Percentiles rank a stretch among this genome's conserved stretches.
phyloP scores from a whole-genome alignment of 2,329 filamentous ascomycete genomes.

The Penicillium sp. region DNA sequence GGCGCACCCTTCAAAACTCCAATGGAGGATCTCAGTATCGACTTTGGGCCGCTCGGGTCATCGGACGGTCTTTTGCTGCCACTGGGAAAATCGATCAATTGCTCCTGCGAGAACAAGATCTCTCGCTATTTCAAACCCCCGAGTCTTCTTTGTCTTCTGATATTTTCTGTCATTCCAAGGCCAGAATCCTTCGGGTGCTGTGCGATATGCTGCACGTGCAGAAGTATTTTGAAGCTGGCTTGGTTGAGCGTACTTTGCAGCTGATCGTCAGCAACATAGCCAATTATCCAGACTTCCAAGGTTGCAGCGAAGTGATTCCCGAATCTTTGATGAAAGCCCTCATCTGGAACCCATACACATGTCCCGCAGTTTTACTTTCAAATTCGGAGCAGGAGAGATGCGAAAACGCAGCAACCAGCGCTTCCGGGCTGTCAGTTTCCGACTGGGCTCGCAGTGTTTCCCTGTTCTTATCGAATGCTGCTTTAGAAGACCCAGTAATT shows the following conservation, averaged over 20 bases:
- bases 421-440: slow-evolving; percentile 21
- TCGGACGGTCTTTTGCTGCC: slow-evolving; percentile 79
- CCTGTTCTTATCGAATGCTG: slow-evolving; percentile 57
- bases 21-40: slow-evolving; percentile 67
- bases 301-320: slow-evolving; percentile 39
- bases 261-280: slow-evolving; percentile 40
- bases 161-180: slow-evolving; percentile 52
- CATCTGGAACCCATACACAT: slow-evolving; percentile 43
- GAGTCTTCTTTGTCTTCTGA: slow-evolving; percentile 8
- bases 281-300: slow-evolving; percentile 29
- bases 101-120: slow-evolving; percentile 46
- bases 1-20: slow-evolving; percentile 69
- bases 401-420: slow-evolving; percentile 15
- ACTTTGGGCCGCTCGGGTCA: slow-evolving; percentile 78
- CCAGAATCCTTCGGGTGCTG: slow-evolving; percentile 61
- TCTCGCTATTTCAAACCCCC: slow-evolving; percentile 22
- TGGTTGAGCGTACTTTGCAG: slow-evolving; percentile 47
- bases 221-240: slow-evolving; percentile 47
- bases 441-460: slow-evolving; percentile 38
- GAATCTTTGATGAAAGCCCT: slow-evolving; percentile 40
- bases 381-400: slow-evolving; percentile 19
- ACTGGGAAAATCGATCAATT: slow-evolving; percentile 61
- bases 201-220: slow-evolving; percentile 61
- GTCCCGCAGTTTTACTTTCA: slow-evolving; percentile 32
- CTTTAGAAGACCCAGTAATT: slow-evolving; percentile 65